These are phyloP conservation scores for Globisporangium paroecandrum DNA, from an alignment of 352 stramenopile genomes.

Conservation along the genomic window DNA sequence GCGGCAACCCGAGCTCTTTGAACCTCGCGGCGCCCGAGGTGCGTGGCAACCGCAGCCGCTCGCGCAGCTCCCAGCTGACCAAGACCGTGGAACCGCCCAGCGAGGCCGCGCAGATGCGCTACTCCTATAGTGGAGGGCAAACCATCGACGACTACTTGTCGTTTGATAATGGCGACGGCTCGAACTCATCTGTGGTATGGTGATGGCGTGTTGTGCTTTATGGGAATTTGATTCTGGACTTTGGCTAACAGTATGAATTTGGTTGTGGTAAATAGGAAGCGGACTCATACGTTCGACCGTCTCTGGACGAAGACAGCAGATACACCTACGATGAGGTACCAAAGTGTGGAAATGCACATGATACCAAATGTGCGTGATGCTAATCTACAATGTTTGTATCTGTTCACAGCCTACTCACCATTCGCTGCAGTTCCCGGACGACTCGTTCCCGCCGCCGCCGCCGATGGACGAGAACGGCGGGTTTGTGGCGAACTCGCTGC, in stretches of 20 bases:
- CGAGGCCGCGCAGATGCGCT: slow-evolving; percentile 46
- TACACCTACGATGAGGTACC: slow-evolving; percentile 35
- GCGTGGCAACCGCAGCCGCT: slow-evolving; percentile 50
- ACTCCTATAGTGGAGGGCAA: slow-evolving; percentile 59
- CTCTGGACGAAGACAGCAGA: slow-evolving; percentile 31
- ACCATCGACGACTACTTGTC: slow-evolving; percentile 54
- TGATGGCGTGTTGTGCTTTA: neutral
- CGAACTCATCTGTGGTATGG: slow-evolving; percentile 42
- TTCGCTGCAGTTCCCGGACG: slow-evolving; percentile 55
- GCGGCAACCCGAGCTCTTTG: slow-evolving; percentile 18
- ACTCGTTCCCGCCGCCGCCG: slow-evolving; percentile 72
- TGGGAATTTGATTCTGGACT: neutral
- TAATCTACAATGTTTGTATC: neutral
- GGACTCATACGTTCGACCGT: slow-evolving; percentile 35
- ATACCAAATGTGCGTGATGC: neutral
- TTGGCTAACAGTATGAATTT: neutral
- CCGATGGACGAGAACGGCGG: slow-evolving; percentile 60
- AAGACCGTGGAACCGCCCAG: slow-evolving; percentile 29
- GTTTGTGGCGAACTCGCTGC: slow-evolving; percentile 61
- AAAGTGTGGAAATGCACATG: slow-evolving; percentile 2
- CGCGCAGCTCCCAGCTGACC: slow-evolving; percentile 42
- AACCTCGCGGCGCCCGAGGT: slow-evolving; percentile 31
- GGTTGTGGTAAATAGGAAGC: slow-evolving; percentile 24
- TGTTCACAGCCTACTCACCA: slow-evolving; percentile 18
- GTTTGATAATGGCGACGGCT: slow-evolving; percentile 37